phyloP scores from a whole-genome alignment of 148 eudicot genomes.

The Gaultheria prostrata region DNA sequence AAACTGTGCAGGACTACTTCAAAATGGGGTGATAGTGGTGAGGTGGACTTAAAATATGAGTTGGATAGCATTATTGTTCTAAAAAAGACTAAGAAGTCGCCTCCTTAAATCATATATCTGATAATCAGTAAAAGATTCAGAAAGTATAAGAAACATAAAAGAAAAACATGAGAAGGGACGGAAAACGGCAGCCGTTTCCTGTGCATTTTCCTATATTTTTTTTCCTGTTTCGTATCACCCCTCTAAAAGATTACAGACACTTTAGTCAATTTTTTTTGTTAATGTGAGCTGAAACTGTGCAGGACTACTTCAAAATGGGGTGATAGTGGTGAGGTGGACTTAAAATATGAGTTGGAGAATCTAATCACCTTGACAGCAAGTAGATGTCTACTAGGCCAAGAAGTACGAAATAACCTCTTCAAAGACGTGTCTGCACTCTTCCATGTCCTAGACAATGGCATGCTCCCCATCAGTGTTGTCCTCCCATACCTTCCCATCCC shows the following conservation, averaged over 20 bases:
- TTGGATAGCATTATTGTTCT: slow-evolving; percentile 33
- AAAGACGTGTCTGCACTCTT: slow-evolving; percentile 94
- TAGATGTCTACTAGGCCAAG: slow-evolving; percentile 85
- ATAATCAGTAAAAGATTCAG: too few species aligned
- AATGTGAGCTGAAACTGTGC: slow-evolving; percentile 12
- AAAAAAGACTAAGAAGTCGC: too few species aligned
- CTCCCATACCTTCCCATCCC: slow-evolving; percentile 95
- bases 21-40: slow-evolving; percentile 95
- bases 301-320: slow-evolving; percentile 98
- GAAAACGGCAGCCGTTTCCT: too few species aligned
- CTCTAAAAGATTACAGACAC: neutral
- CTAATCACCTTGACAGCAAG: slow-evolving; percentile 94
- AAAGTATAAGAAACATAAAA: too few species aligned
- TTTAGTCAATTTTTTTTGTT: neutral
- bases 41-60: slow-evolving; percentile 88
- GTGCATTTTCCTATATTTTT: too few species aligned
- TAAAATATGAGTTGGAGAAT: slow-evolving; percentile 87
- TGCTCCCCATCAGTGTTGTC: slow-evolving; percentile 89
- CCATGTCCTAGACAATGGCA: slow-evolving; percentile 90
- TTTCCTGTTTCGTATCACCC: too few species aligned
- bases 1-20: slow-evolving; percentile 67
- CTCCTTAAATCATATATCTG: too few species aligned
- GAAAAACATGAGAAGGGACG: too few species aligned
- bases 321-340: slow-evolving; percentile 86
- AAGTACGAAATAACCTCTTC: slow-evolving; percentile 90